A percentile compares a stretch with the other conserved stretches of the same genome.
Conservation (phyloP, 2,329 filamentous ascomycete species). For the Penicillium fuscoglaucum region DNA sequence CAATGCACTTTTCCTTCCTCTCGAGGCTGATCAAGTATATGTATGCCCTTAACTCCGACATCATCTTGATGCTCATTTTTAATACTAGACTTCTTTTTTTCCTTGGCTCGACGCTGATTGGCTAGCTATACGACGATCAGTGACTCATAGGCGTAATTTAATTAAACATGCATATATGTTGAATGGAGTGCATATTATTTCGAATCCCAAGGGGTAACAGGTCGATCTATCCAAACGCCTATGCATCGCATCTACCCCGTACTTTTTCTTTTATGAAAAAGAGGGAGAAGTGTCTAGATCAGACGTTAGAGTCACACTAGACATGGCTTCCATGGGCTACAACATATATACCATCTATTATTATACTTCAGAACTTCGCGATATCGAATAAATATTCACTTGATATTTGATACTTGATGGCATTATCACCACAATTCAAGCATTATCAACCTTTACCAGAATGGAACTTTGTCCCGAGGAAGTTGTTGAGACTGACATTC, state of each 20-base stretch:
- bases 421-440: neutral
- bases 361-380: neutral
- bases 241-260: neutral
- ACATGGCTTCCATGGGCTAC: neutral
- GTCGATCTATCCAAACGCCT: neutral
- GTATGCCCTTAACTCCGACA: neutral
- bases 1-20: neutral
- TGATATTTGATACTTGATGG: no score
- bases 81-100: neutral
- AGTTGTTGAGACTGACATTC: conserved; percentile 12
- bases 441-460: conserved; percentile 13
- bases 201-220: neutral
- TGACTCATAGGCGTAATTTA: neutral
- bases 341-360: neutral
- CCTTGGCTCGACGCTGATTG: neutral
- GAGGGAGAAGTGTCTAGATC: neutral
- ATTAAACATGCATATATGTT: neutral
- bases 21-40: neutral
- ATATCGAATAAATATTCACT: neutral
- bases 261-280: neutral
- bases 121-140: neutral
- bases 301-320: neutral
- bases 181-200: neutral
- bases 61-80: neutral
- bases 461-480: conserved; percentile 19